A percentile compares a stretch with the other conserved stretches of the same genome.
Conservation (phyloP, 306 rosid species). For the Myrica gale region DNA sequence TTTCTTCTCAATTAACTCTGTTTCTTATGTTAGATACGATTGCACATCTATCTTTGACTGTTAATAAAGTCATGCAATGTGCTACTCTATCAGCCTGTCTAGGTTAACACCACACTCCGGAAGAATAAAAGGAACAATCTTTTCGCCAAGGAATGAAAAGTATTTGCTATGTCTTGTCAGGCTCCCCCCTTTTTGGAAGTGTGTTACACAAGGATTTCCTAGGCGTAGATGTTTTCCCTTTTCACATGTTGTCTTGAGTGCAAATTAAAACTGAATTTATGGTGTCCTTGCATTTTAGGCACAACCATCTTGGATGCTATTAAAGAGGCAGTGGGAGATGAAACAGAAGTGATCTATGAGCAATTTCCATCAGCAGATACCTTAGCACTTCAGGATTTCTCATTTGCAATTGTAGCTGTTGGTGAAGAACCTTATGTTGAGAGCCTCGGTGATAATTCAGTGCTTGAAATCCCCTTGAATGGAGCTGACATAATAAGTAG, state of each 20-base stretch:
- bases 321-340: conserved; percentile 35
- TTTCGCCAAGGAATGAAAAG: neutral
- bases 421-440: conserved; percentile 57
- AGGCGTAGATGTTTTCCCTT: no score
- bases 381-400: conserved; percentile 38
- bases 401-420: conserved; percentile 47
- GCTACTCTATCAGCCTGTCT: neutral
- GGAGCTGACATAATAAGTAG: conserved; percentile 38
- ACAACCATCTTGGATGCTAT: conserved; percentile 56
- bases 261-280: neutral
- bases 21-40: neutral
- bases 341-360: conserved; percentile 43
- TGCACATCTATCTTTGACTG: neutral
- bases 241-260: no score
- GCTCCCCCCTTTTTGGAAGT: neutral
- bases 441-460: conserved; percentile 34
- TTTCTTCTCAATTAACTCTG: neutral
- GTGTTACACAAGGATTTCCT: no score
- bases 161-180: neutral
- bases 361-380: conserved; percentile 38
- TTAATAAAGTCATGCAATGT: neutral
- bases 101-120: neutral
- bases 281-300: conserved; percentile 24
- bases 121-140: no score
- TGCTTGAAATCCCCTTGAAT: conserved; percentile 35